Evolutionary conservation across 2,329 filamentous ascomycete genomes (phyloP), one percentile per base, ranked within the genome.

Genomic region (Ascochyta fabae): DNA sequence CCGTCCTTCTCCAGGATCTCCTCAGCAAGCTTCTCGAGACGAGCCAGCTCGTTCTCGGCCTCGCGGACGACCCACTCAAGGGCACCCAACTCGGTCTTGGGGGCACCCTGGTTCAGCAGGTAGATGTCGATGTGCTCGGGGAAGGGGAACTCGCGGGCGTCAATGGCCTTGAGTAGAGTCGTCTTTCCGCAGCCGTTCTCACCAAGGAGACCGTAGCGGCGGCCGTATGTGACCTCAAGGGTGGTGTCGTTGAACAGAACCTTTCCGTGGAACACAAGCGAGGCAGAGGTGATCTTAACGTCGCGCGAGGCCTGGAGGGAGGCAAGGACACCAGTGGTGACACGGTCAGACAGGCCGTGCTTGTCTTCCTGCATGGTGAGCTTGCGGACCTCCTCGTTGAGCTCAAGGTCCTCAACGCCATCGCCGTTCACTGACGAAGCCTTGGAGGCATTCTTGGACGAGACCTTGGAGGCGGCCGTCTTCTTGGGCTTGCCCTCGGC

Each of bases 181-280:
- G 91, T 96, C 85, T 99, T 99, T 78, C 95, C 95, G 79, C 95
- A 99, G 65, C 95, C 95, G 89, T 99, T 99, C 86, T 99, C 95
- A 73, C 95, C 95, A 63, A 99, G 83, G 55, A 99, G 84, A 77
- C 95, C 95, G 77, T 99, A 99, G 72, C 95, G 88, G 71, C 93
- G 90, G 65, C 90, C 92, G 76, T 92, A 95, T 76, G 90, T 94
- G 72, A 99, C 85, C 80, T 99, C 96, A 77, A 99, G 84, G 46
- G 88, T 96, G 62, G 91, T 91, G 79, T 99, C 95, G 75, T 88
- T 94, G 80, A 99, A 91, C 59, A 99, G 88, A 67, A 98, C 95
- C 69, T 90, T 92, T 71, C 96, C 95, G 84, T 99, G 96, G 87
- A 99, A 99, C 62, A 97, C 94, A 67, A 99, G 83, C 62, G 90